Percentiles rank a stretch among this genome's conserved stretches.
Conservation (phyloP, 345 rosid genomes). For the Mallotus nudiflorus region DNA sequence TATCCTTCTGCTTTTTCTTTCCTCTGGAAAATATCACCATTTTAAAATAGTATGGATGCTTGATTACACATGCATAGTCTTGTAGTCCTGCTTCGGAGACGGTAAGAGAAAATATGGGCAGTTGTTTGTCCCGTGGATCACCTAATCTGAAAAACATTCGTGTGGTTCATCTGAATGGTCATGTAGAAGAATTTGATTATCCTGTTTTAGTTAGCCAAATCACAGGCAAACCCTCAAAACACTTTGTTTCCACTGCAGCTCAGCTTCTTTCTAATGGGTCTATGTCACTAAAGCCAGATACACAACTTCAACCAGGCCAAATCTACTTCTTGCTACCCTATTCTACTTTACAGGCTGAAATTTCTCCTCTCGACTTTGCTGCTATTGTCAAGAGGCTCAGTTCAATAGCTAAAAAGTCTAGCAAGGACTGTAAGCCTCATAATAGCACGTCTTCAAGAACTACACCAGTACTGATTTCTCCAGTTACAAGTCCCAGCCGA, state of each 20-base stretch:
- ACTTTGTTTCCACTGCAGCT: slow-evolving; percentile 43
- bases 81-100: too few relatives aligned
- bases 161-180: slow-evolving; percentile 47
- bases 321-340: slow-evolving; percentile 47
- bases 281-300: slow-evolving; percentile 33
- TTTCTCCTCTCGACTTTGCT: slow-evolving; percentile 42
- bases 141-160: slow-evolving; percentile 26
- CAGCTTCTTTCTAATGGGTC: slow-evolving; percentile 33
- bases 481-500: slow-evolving; percentile 11
- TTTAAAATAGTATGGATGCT: too few relatives aligned
- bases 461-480: not conserved
- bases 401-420: slow-evolving; percentile 36
- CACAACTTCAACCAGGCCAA: slow-evolving; percentile 37
- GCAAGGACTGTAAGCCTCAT: not conserved
- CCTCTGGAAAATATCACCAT: too few relatives aligned
- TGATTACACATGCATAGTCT: too few relatives aligned
- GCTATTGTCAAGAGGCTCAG: slow-evolving; percentile 38
- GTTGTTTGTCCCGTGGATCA: slow-evolving; percentile 29
- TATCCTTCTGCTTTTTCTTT: too few relatives aligned
- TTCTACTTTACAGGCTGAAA: slow-evolving; percentile 35
- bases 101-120: slow-evolving; percentile 38
- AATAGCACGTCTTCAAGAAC: slow-evolving; percentile 4
- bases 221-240: slow-evolving; percentile 23
- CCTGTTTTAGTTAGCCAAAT: slow-evolving; percentile 39
- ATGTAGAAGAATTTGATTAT: slow-evolving; percentile 36